A percentile compares a stretch with the other conserved stretches of the same genome.
Conservation (phyloP, 2,329 filamentous ascomycete genomes). For the Beauveria varroae region DNA sequence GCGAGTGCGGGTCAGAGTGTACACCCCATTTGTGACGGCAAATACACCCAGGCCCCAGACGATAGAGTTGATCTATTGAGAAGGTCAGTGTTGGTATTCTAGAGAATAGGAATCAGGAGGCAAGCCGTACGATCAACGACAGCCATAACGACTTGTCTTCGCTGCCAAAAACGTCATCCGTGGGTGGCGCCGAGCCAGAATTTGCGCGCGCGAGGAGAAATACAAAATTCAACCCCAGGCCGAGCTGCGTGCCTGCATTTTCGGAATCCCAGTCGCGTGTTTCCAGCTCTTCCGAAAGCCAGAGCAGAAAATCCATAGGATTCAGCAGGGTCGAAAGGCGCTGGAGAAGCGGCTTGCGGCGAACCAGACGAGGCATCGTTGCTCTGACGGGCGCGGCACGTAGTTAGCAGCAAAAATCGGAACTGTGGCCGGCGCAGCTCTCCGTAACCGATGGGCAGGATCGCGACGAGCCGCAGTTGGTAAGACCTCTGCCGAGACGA, state of each 20-base stretch:
- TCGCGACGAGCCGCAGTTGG: not conserved
- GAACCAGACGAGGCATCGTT: constrained; percentile 69
- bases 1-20: constrained; percentile 73
- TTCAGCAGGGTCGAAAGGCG: constrained; percentile 76
- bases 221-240: constrained; percentile 66
- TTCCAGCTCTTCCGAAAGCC: constrained; percentile 88
- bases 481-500: not conserved
- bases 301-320: constrained; percentile 81
- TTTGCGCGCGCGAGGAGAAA: constrained; percentile 83
- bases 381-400: not conserved
- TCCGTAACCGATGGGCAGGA: not conserved
- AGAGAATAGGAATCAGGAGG: too few relatives aligned
- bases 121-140: constrained; percentile 41
- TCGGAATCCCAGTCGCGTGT: constrained; percentile 86
- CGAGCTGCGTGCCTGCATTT: constrained; percentile 66
- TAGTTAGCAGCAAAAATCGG: not conserved
- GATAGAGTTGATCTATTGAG: constrained; percentile 54
- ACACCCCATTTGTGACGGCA: constrained; percentile 69
- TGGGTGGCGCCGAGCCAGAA: constrained; percentile 43
- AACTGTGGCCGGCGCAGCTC: not conserved
- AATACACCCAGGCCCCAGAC: constrained; percentile 61
- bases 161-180: constrained; percentile 82
- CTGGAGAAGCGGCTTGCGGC: constrained; percentile 70
- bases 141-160: constrained; percentile 58
- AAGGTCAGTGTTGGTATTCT: constrained; percentile 10